Conservation (phyloP, 2,329 filamentous ascomycete species). For the Teratosphaeria epicoccoides region DNA sequence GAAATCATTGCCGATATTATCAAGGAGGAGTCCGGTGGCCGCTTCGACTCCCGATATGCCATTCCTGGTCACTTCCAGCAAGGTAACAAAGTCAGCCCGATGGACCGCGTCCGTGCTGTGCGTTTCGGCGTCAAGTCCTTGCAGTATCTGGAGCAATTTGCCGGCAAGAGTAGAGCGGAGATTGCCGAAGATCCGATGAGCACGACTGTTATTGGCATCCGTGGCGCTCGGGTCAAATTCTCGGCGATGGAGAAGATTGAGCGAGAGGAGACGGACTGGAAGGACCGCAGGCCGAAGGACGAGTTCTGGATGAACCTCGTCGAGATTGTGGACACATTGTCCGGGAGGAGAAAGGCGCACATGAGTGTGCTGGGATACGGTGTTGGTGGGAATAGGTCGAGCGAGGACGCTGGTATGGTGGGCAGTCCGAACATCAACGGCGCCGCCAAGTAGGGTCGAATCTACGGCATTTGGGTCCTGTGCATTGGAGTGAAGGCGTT, state of each 20-base stretch:
- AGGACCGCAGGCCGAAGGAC: conserved; percentile 68
- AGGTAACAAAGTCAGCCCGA: conserved; percentile 81
- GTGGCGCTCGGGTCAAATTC: conserved; percentile 83
- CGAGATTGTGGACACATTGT: conserved; percentile 72
- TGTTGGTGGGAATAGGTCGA: not conserved
- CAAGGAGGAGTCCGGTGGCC: conserved; percentile 78
- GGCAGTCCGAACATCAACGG: not conserved
- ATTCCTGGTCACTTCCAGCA: conserved; percentile 93
- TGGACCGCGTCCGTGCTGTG: conserved; percentile 90
- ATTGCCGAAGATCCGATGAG: conserved; percentile 66
- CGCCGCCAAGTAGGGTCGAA: not conserved
- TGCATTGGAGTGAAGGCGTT: not conserved
- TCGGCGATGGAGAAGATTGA: conserved; percentile 71
- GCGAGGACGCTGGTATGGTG: too few relatives aligned
- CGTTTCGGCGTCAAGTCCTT: conserved; percentile 90
- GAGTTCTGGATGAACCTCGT: conserved; percentile 81
- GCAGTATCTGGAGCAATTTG: conserved; percentile 75
- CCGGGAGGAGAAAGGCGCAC: conserved; percentile 46
- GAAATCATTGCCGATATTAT: conserved; percentile 94
- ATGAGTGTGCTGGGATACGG: not conserved
- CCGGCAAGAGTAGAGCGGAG: conserved; percentile 52
- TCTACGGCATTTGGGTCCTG: not conserved
- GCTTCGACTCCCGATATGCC: conserved; percentile 85
- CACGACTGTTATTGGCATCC: conserved; percentile 78
- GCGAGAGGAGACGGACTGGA: conserved; percentile 82